These are phyloP conservation scores for Boletus vermiculosoides DNA, from an alignment of 768 basidiomycete species.

Conservation along the genomic window DNA sequence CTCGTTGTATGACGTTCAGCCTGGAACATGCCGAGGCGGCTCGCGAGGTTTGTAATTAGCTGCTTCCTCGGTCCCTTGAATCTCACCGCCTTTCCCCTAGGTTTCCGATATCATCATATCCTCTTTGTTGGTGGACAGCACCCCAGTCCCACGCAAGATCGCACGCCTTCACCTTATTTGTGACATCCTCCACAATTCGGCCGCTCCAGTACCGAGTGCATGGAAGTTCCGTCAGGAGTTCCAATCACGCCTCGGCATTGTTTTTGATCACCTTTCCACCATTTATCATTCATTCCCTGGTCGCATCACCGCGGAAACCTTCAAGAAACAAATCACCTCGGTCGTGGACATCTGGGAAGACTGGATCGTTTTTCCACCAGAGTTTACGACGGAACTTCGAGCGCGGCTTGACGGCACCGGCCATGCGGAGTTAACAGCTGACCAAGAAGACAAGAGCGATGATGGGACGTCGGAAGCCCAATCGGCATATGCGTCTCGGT, in stretches of 20 bases:
- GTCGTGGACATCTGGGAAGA: conserved; percentile 97
- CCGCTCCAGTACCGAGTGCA: conserved; percentile 88
- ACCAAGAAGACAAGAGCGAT: conserved; percentile 26
- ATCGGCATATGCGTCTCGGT: conserved; percentile 51
- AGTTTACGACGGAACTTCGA: conserved; percentile 75
- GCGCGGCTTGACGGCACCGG: conserved; percentile 66
- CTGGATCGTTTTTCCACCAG: conserved; percentile 94
- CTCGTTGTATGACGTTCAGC: conserved; percentile 95
- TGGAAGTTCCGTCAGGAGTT: conserved; percentile 98
- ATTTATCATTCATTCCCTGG: conserved; percentile 97
- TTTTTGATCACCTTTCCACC: conserved; percentile 92
- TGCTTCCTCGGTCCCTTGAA: background rate
- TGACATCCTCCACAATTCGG: conserved; percentile 97
- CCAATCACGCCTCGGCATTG: conserved; percentile 84
- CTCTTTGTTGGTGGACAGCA: conserved; percentile 86
- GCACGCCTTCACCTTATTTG: conserved; percentile 94
- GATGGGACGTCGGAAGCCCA: conserved; percentile 24
- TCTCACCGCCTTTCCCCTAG: conserved; percentile 40
- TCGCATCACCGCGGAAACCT: conserved; percentile 92
- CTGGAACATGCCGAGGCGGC: conserved; percentile 96
- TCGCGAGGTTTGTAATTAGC: conserved; percentile 60
- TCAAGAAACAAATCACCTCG: conserved; percentile 87
- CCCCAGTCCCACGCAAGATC: conserved; percentile 96
- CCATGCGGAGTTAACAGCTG: conserved; percentile 28
- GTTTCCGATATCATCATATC: conserved; percentile 87